Percentiles rank a stretch among this genome's conserved stretches.
phyloP scores from a whole-genome alignment of 2,329 filamentous ascomycete genomes.

The Leptographium procerum region DNA sequence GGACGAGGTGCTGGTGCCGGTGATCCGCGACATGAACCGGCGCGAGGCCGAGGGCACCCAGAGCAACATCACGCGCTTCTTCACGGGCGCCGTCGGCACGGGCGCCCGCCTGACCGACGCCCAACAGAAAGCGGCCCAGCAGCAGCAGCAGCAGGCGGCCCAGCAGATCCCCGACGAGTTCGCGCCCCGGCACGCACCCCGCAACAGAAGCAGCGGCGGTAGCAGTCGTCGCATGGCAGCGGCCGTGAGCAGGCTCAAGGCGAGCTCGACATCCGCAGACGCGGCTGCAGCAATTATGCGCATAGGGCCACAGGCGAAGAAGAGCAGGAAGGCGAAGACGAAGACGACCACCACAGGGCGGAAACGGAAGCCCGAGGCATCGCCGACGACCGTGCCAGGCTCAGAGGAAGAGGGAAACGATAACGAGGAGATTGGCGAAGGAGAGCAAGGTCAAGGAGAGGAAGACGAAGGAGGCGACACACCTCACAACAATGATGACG shows the following conservation, averaged over 20 bases:
- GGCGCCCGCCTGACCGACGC: conserved; percentile 14
- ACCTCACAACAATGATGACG: too few relatives aligned
- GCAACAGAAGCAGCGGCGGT: conserved; percentile 11
- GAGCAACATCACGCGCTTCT: conserved; percentile 89
- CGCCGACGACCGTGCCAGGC: neutral
- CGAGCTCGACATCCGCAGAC: conserved; percentile 11
- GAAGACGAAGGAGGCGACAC: too few relatives aligned
- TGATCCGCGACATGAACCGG: conserved; percentile 90
- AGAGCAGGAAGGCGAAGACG: neutral
- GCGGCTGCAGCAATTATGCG: conserved; percentile 4
- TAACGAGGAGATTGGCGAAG: neutral
- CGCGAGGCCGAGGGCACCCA: conserved; percentile 85
- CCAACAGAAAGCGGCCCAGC: conserved; percentile 6
- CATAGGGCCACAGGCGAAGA: neutral
- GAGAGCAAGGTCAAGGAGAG: too few relatives aligned
- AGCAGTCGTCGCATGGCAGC: conserved; percentile 21
- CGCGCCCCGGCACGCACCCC: conserved; percentile 17
- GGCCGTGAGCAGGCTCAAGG: conserved; percentile 20
- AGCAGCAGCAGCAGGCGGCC: conserved; percentile 2
- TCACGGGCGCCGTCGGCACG: conserved; percentile 53
- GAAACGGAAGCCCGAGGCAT: neutral
- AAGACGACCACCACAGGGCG: neutral
- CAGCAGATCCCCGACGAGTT: conserved; percentile 13
- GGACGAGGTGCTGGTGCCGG: conserved; percentile 89
- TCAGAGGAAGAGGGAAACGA: neutral